Conservation (phyloP, 306 rosid species). For the Cucurbita argyrosperma region DNA sequence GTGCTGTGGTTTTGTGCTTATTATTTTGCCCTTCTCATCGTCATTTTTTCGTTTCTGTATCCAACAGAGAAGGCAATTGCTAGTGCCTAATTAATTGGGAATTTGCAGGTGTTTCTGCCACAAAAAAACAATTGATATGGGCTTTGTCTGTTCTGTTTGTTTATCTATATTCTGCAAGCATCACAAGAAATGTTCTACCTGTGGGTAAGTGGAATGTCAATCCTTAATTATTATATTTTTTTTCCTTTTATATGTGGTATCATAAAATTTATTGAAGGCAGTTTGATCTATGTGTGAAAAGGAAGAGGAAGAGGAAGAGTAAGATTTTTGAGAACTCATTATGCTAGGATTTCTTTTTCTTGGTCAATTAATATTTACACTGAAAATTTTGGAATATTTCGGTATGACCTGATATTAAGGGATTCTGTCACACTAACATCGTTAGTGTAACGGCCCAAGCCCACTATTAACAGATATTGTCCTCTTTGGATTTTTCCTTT, state of each 20-base stretch:
- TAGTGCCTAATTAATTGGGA: conserved; percentile 1
- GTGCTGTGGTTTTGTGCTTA: not conserved
- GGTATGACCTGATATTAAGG: not conserved
- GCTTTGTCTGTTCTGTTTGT: conserved; percentile 89
- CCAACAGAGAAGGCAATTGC: not conserved
- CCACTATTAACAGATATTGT: no score
- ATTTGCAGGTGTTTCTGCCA: conserved; percentile 95
- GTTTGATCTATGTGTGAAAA: not conserved
- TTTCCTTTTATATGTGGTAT: not conserved
- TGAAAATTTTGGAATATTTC: not conserved
- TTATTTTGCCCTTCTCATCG: not conserved
- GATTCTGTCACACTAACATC: not conserved
- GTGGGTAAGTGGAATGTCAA: conserved; percentile 54
- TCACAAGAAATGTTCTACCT: conserved; percentile 92
- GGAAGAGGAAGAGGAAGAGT: not conserved
- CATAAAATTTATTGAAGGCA: not conserved
- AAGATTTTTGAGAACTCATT: not conserved
- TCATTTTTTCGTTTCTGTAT: not conserved
- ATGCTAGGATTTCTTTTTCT: not conserved
- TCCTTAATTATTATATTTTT: not conserved
- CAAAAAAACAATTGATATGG: conserved; percentile 91
- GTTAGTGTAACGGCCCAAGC: no score
- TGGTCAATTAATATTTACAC: not conserved
- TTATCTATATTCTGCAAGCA: conserved; percentile 93
- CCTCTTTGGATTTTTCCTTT: no score